A percentile compares a stretch with the other conserved stretches of the same genome.
Evolutionary conservation across 108 stramenopile species (phyloP).

Genomic region (Asterionellopsis glacialis): DNA sequence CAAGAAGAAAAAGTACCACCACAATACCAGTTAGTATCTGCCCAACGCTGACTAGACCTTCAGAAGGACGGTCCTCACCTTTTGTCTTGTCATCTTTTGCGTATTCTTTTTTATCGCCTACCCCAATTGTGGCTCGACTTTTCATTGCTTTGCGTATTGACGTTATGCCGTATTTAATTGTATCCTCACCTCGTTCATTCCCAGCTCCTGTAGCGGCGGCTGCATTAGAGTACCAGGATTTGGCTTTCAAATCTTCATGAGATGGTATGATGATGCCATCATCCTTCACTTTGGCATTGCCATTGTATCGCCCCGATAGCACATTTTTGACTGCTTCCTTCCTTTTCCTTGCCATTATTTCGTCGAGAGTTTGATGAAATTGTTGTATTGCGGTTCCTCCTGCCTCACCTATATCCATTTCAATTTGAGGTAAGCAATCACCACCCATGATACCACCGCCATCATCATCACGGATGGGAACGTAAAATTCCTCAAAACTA

Average conservation of each 20-base stretch:
- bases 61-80: not conserved
- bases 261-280: too few relatives aligned
- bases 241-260: not conserved
- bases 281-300: too few relatives aligned
- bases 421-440: not conserved
- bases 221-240: not conserved
- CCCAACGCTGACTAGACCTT: not conserved
- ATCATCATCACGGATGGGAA: too few relatives aligned
- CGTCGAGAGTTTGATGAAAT: not conserved
- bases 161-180: not conserved
- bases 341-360: not conserved
- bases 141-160: not conserved
- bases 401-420: too few relatives aligned
- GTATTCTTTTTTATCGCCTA: not conserved
- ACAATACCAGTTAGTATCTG: not conserved
- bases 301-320: not conserved
- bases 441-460: not conserved
- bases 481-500: too few relatives aligned
- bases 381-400: not conserved
- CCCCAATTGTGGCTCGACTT: not conserved
- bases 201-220: conserved; percentile 1
- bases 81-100: not conserved
- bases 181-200: conserved; percentile 1
- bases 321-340: not conserved
- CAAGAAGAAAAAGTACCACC: not conserved